Evolutionary conservation across 2,329 filamentous ascomycete genomes (phyloP), one percentile per base, ranked within the genome.

Genomic region (Neofusicoccum laricinum): DNA sequence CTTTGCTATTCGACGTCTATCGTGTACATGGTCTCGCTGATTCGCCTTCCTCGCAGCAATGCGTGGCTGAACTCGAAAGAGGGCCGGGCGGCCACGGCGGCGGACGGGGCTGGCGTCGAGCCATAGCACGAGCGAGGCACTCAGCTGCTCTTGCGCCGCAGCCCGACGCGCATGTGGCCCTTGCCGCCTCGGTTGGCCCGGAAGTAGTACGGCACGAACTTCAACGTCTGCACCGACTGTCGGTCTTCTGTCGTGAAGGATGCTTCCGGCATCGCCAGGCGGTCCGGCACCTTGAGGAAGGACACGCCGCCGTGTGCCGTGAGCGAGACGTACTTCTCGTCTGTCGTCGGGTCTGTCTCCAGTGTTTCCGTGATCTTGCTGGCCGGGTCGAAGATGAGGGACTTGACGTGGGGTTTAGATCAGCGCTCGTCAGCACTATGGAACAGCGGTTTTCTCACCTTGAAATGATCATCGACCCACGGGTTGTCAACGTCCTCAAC

Each of bases 31-130:
- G 19, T 2, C 15, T 11, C 14, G 34, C 49, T 53, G n/a, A 53
- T 21, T 48, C 63, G 68, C 48, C 68, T 53, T 30, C 25, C 4
- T 30, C 25, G 55, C 4, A 93, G 90, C 79, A 93, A 92, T 82
- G 84, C 92, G 76, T 92, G 90, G 81, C 82, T 91, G 73, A 91
- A 92, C 85, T 92, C 89, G 71, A 93, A 93, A 85, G 82, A 84
- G 63, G 90, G 90, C 55, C 88, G 88, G 67, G 79, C 19, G 12
- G 53, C 40, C 2, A 45, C 38, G 3, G 40, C 68, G 63, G 81
- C 81, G 19, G 78, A 77, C 67, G 80, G 81, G 65, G 25, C 36
- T 19, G 30, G 67, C 14, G 1, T 1, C 4, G 14, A 32, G 2
- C 8, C 6, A 6, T 30, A 30, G 25, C 7, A 30, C 1, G 30